Evolutionary conservation across 1,284 basidiomycete species (phyloP).

Genomic region (Ceratobasidium sp.): DNA sequence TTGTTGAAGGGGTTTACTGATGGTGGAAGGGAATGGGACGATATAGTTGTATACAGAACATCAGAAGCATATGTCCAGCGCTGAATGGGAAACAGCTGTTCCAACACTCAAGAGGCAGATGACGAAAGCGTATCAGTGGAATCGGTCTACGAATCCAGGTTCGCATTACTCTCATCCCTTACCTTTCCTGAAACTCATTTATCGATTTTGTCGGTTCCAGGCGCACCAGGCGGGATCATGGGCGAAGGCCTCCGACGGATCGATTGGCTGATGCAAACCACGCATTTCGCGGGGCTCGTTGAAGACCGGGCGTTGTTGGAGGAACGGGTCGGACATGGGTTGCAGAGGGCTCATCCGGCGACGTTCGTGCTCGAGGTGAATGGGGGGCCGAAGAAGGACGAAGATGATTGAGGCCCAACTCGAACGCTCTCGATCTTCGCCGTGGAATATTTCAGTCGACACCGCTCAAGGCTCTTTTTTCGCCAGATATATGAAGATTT

Average conservation of each 20-base stretch:
- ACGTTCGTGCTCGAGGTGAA: constrained; percentile 44
- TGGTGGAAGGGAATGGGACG: background rate
- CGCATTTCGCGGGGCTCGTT: constrained; percentile 47
- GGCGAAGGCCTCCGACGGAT: constrained; percentile 44
- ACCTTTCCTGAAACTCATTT: too few species aligned
- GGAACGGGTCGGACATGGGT: constrained; percentile 24
- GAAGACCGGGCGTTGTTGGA: constrained; percentile 38
- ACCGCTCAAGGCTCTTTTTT: background rate
- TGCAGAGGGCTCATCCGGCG: constrained; percentile 33
- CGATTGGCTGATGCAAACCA: constrained; percentile 49
- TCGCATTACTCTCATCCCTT: background rate
- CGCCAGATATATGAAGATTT: background rate
- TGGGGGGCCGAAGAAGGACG: constrained; percentile 37
- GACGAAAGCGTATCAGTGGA: constrained; percentile 50
- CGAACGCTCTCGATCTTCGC: too few species aligned
- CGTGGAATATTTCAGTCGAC: background rate
- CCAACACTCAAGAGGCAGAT: constrained; percentile 47
- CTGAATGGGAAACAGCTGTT: constrained; percentile 47
- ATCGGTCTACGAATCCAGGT: constrained; percentile 48
- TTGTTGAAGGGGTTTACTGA: background rate
- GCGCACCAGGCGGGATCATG: constrained; percentile 50
- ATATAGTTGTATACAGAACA: constrained; percentile 39
- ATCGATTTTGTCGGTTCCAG: background rate
- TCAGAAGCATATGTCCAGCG: constrained; percentile 38
- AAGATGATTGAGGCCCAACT: constrained; percentile 14